Evolutionary conservation across 805 yeast species (phyloP), one percentile per base, ranked within the genome.

Genomic region (Lipomyces spencermartinsiae): DNA sequence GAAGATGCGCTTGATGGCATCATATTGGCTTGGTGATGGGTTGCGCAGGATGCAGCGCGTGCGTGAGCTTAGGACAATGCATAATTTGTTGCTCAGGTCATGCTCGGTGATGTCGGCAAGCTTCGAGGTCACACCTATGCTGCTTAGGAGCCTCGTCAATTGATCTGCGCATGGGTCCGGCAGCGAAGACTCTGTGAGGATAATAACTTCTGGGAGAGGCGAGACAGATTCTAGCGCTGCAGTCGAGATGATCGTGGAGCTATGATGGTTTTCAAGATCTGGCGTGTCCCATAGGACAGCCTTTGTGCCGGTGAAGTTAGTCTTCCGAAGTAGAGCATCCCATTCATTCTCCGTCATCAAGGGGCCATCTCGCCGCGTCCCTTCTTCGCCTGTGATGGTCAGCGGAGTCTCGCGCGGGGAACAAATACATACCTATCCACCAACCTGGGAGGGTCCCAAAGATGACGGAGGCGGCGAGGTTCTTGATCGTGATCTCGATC

Each of bases 51-150:
- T 37, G 43, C 43, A 37, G 43, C 6, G 43, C 43, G 43, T 37
- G 43, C 43, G 43, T 37, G 43, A 37, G 43, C 43, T 37, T 37
- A 37, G 43, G 43, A 37, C 43, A 37, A 37, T 37, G 43, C 43
- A 37, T 37, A 37, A 37, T 37, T 37, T 37, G 43, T 37, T 37
- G 43, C 43, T 37, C 43, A 37, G 14, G 43, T 37, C 43, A 37
- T 37, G 43, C 10, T 37, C 43, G 43, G 43, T 37, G 43, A 37
- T 37, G 43, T 37, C 43, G 43, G 43, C 43, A 37, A 37, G 10
- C 10, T 37, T 37, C 43, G 43, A 37, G 43, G 43, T 37, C 43
- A 37, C 43, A 37, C 10, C 43, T 37, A 37, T 37, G 43, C 43
- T 37, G 43, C 10, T 37, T 37, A 37, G 43, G 43, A 37, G 43